Base-by-base conservation (phyloP, 1,284 basidiomycete species). In the Ganoderma multipileum region DNA sequence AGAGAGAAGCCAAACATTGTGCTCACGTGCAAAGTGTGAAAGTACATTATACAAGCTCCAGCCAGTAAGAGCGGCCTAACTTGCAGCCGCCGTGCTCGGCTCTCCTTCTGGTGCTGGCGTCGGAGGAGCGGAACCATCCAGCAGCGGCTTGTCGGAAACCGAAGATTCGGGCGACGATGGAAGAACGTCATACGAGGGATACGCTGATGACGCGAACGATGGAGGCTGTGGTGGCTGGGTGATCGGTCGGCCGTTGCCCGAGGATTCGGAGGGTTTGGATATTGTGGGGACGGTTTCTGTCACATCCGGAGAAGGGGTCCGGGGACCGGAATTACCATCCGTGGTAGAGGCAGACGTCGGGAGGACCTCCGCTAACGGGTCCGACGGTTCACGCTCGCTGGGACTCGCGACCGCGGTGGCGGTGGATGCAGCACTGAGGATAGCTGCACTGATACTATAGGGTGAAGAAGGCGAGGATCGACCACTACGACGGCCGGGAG, bases 391-490 rank as follows among this genome's bases (percentile, higher is more conserved):
- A n/a, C 33, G 16, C 28, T 61, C 54, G 14, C 65, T 65, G 2
- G 69, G 71, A 12, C 66, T 70, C 20, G 61, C 67, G 42, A 84
- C 75, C 6, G 83, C 82, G 61, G 78, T 78, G 5, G 85, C 85
- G 16, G 84, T 83, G 7, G 84, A 83, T 33, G 83, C 78, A n/a
- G 84, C 79, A 61, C 80, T 81, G 67, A 69, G 42, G 16, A 85
- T 69, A 11, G 83, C 83, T 12, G 84, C 82, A 64, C 73, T 82
- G 42, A 86, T 72, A 69, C 81, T 83, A 69, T 82, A 83, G 26
- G 58, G 67, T 7, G 83, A 81, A 4, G 83, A 80, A 33, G 84
- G 80, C 67, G 65, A 68, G 6, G 68, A 67, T 9, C 67, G 78
- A 81, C 58, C 76, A 76, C 67, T 71, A 26, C 38, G 66, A 6